Conservation (phyloP, 2,329 filamentous ascomycete genomes). For the Epichloe aotearoae region DNA sequence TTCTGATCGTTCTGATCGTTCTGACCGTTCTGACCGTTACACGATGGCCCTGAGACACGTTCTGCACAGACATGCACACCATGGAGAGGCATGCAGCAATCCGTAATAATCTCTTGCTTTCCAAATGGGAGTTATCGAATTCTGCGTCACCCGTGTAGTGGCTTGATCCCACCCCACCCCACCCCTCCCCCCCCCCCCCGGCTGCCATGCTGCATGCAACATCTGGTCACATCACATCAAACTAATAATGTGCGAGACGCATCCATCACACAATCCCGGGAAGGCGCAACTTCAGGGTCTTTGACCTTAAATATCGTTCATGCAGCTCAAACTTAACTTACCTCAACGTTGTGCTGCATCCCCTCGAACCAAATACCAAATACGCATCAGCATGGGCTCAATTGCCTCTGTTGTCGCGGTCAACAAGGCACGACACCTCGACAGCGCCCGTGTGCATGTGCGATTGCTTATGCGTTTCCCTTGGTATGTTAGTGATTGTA, state of each 20-base stretch:
- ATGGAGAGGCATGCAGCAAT: background rate
- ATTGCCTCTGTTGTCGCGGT: no score
- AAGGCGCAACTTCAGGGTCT: no score
- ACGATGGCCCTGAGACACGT: background rate
- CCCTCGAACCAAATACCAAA: background rate
- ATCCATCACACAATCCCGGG: no score
- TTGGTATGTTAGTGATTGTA: no score
- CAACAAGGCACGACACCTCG: no score
- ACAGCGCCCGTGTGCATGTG: no score
- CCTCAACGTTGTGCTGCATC: background rate
- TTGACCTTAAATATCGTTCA: background rate
- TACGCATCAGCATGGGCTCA: no score
- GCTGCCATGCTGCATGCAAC: background rate
- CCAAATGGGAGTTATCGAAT: background rate
- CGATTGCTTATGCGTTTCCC: no score
- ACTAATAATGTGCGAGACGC: no score
- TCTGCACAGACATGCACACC: background rate
- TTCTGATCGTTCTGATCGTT: background rate
- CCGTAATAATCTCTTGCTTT: background rate
- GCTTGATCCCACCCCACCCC: background rate
- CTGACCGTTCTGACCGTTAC: background rate
- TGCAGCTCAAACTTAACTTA: background rate
- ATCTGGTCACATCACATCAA: no score
- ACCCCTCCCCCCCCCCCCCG: no score
- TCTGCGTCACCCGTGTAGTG: background rate